Base-by-base conservation (phyloP, 768 basidiomycete genomes). In the Austroboletus eburneus region DNA sequence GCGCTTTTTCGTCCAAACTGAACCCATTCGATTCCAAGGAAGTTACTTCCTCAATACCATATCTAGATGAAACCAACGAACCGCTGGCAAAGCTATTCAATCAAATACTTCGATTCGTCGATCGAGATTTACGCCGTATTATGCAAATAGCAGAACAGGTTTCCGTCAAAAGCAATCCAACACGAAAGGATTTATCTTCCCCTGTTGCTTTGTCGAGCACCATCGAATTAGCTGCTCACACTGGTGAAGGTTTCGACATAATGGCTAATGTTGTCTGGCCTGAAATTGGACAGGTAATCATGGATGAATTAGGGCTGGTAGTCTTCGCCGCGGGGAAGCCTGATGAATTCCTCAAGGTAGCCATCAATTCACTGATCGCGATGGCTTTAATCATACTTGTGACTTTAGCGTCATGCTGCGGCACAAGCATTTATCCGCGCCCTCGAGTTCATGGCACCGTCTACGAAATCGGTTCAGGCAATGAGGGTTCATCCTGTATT, bases 271-370 rank as follows among this genome's bases (percentile, higher is more conserved):
- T 95, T 9, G 72, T 98, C 5, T 95, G 92, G 88, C 83, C 83
- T 9, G 91, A 94, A 66, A 67, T 95, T 17, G 87, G 83, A 2
- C 71, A 74, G 34, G 78, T 88, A 1, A 79, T 99, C 39, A 84
- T 89, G 75, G 82, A 85, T 49, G 91, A 95, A 60, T 69, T 98
- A 35, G 94, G 95, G 1, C 69, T 68, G 18, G 68, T 81, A 8
- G 79, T 98, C 2, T 99, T 98, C 64, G 83, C 94, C n/a, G 87
- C 85, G 3, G 96, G 96, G 13, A 78, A 86, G 45, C 92, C 96
- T 10, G 81, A 86, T 42, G 90, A 94, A 45, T 91, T 98, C 64
- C 80, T 90, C 43, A 85, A 83, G 73, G 94, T 93, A 48, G 44
- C 76, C 12, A 59, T 43, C 46, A 38, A 30, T 21, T 25, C 20